Conservation (phyloP, 768 basidiomycete species). For the Trametes cinnabarina region DNA sequence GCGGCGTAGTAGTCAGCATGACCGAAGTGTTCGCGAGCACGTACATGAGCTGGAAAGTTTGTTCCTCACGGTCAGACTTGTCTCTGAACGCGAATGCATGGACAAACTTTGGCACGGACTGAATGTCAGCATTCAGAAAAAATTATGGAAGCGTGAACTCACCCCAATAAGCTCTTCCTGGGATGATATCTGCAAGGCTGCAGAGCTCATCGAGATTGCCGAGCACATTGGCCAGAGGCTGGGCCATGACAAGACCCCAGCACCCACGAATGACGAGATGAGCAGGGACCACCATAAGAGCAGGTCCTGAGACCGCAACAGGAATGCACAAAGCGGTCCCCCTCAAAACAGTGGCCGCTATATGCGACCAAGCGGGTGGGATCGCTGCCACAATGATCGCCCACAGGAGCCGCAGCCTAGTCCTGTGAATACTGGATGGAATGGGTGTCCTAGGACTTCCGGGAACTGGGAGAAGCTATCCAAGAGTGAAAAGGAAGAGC, state of each 20-base stretch:
- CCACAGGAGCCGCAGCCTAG: too few relatives aligned
- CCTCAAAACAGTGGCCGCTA: too few relatives aligned
- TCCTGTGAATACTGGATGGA: too few relatives aligned
- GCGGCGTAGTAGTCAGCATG: not conserved
- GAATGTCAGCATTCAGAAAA: not conserved
- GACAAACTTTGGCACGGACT: conserved; percentile 14
- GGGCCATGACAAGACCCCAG: not conserved
- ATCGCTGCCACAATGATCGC: too few relatives aligned
- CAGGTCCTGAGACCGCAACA: too few relatives aligned
- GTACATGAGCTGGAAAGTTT: conserved; percentile 19
- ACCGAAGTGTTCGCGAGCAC: conserved; percentile 10
- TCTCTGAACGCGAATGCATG: not conserved
- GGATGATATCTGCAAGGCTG: not conserved
- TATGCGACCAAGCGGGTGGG: too few relatives aligned
- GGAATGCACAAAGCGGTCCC: too few relatives aligned
- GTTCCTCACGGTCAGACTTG: conserved; percentile 13
- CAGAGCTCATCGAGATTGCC: conserved; percentile 8
- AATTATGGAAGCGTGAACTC: not conserved
- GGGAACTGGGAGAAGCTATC: not conserved
- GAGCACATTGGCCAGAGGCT: not conserved
- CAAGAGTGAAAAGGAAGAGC: not conserved
- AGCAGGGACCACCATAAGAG: too few relatives aligned
- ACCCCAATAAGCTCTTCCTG: not conserved
- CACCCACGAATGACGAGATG: too few relatives aligned
- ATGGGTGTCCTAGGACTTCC: too few relatives aligned